Base-by-base conservation (phyloP, 768 basidiomycete genomes). In the Pleurotus salmoneostramineus region DNA sequence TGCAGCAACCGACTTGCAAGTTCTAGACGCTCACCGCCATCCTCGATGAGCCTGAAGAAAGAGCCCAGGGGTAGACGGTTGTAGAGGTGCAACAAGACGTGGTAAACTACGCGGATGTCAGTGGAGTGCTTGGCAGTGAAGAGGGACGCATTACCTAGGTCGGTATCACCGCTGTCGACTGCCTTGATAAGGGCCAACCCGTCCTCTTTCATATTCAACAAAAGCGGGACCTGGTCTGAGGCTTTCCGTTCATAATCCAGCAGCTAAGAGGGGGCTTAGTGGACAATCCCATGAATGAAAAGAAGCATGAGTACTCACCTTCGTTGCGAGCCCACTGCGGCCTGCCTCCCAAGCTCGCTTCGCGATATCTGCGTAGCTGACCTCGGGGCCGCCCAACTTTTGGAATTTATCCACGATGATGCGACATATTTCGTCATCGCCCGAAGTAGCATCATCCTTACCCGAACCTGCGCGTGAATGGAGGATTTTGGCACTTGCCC, bases 361-460 rank as follows among this genome's bases (percentile, higher is more conserved):
- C 3, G 97, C 95, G 62, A 98, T 94, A 59, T 97, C 96, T 6
- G 95, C 95, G 69, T 94, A 98, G 66, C 91, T 93, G 14, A 97
- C 93, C 6, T 84, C 83, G 1, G 78, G 80, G 14, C 87, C 83
- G 14, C 92, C 92, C 40, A 95, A 77, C 57, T 83, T 84, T 68
- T 90, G 82, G 52, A 98, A 94, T 69, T 98, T 98, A 64, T 88
- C 85, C 4, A 98, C 95, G 58, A 99, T 96, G 58, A 84, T 71
- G 49, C 77, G 77, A 66, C 93, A 95, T 8, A 96, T 77, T 44
- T 85, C 87, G 37, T 88, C 88, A 62, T 97, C 95, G 17, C 83
- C 87, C 15, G 74, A 74, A 10, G 85, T 73, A 10, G 86, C 85
- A 3, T 74, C 74, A 57, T 85, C 83, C 56, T 75, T 72, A 4